Conservation (phyloP, 805 yeast species). For the Cephaloascus albidus region DNA sequence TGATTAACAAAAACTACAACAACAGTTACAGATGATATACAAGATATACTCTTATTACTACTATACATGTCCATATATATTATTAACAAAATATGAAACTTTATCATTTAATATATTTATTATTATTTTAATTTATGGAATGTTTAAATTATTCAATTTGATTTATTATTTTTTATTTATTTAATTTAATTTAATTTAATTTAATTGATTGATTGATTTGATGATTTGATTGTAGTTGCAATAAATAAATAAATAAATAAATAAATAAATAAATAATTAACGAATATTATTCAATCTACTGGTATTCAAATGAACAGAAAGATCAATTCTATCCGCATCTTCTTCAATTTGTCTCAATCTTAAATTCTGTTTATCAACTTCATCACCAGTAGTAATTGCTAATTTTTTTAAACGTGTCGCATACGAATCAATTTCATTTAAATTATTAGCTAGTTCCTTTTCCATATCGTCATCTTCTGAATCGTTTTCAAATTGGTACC, state of each 20-base stretch:
- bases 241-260: too few relatives aligned
- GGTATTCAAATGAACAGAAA: slow-evolving; percentile 71
- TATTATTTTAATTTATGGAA: background rate
- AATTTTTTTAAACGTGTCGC: slow-evolving; percentile 63
- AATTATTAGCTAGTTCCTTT: slow-evolving; percentile 72
- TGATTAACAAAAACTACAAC: too few relatives aligned
- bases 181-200: too few relatives aligned
- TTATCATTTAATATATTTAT: background rate
- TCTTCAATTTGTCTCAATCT: slow-evolving; percentile 73
- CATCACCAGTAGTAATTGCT: slow-evolving; percentile 67
- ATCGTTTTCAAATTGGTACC: slow-evolving; percentile 82
- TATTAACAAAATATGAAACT: background rate
- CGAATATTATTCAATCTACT: slow-evolving; percentile 52
- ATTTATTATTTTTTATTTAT: too few relatives aligned
- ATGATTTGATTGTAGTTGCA: too few relatives aligned
- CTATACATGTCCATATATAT: background rate
- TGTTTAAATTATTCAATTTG: too few relatives aligned
- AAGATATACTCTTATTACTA: background rate
- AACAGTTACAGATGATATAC: too few relatives aligned
- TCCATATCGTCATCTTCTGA: slow-evolving; percentile 92
- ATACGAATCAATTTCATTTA: slow-evolving; percentile 66
- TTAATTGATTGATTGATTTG: too few relatives aligned
- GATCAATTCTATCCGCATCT: slow-evolving; percentile 77
- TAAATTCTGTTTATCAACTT: slow-evolving; percentile 68
- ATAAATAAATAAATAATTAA: slow-evolving; percentile 10